These are phyloP conservation scores for Aureobasidium melanogenum DNA, from an alignment of 2,329 filamentous ascomycete genomes.

Conservation along the genomic window DNA sequence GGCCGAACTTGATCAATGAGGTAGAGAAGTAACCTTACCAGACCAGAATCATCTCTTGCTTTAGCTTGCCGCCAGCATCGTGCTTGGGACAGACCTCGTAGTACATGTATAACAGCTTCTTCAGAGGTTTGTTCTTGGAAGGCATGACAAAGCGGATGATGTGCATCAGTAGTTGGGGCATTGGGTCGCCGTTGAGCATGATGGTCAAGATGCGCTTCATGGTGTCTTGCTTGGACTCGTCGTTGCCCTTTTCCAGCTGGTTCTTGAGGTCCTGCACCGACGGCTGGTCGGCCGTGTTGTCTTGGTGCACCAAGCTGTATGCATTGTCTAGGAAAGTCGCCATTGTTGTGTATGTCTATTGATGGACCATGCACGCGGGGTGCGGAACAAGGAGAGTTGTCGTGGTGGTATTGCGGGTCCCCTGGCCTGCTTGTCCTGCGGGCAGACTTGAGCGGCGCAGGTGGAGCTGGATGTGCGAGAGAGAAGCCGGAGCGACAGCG, in stretches of 20 bases:
- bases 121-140: slow-evolving; percentile 88
- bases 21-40: slow-evolving; percentile 52
- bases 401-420: neutral
- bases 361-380: slow-evolving; percentile 4
- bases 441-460: neutral
- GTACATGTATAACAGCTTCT: slow-evolving; percentile 98
- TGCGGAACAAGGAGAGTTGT: neutral
- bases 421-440: slow-evolving; percentile 1
- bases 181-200: slow-evolving; percentile 96
- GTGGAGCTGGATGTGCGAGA: neutral
- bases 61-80: slow-evolving; percentile 84
- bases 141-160: slow-evolving; percentile 99
- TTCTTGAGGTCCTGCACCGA: slow-evolving; percentile 83
- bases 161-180: slow-evolving; percentile 95
- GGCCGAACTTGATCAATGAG: neutral
- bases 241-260: slow-evolving; percentile 31
- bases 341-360: slow-evolving; percentile 51
- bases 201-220: slow-evolving; percentile 94
- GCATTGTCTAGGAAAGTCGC: slow-evolving; percentile 88
- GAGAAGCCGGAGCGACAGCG: neutral
- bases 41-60: slow-evolving; percentile 99
- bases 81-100: slow-evolving; percentile 98
- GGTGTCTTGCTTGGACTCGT: slow-evolving; percentile 31
- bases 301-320: slow-evolving; percentile 95
- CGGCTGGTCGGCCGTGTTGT: slow-evolving; percentile 91